Conservation (phyloP, 2,329 filamentous ascomycete species). For the Amauroascus niger region DNA sequence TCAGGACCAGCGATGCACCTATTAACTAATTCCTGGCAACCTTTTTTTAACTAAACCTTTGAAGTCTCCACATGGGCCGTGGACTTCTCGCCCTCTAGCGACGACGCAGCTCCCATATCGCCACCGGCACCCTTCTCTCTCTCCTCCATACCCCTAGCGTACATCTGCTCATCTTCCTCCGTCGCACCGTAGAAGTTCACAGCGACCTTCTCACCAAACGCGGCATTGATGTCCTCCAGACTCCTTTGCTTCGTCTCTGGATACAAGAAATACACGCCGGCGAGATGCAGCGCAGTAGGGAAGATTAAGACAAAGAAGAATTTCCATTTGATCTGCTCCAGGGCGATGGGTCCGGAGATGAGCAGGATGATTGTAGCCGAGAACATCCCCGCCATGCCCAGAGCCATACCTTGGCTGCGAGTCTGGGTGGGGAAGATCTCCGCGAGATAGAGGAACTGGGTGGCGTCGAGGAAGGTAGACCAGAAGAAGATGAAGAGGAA, state of each 20-base stretch:
- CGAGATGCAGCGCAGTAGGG: conserved; percentile 26
- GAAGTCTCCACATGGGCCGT: conserved; percentile 5
- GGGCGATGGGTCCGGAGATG: conserved; percentile 22
- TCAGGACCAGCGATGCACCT: too few relatives aligned
- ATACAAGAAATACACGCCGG: conserved; percentile 29
- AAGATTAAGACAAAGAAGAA: conserved; percentile 34
- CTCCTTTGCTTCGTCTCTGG: conserved; percentile 31
- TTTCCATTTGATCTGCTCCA: conserved; percentile 29
- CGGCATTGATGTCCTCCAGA: conserved; percentile 30
- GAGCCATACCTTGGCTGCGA: conserved; percentile 30
- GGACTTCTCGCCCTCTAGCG: conserved; percentile 3
- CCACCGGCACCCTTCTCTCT: neutral
- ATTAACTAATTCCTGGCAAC: neutral
- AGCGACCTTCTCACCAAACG: conserved; percentile 30
- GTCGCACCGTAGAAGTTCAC: conserved; percentile 23
- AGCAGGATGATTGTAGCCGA: conserved; percentile 9
- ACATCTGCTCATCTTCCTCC: conserved; percentile 23
- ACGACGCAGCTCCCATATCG: neutral
- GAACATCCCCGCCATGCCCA: conserved; percentile 25
- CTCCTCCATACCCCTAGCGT: conserved; percentile 15
- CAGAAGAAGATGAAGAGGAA: conserved; percentile 36
- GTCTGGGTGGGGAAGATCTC: conserved; percentile 38
- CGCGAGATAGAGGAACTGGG: conserved; percentile 35
- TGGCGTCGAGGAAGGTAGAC: conserved; percentile 36
- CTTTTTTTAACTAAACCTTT: conserved; percentile 4